phyloP scores from a whole-genome alignment of 2,329 filamentous ascomycete species.

The Hirsutella rhossiliensis region DNA sequence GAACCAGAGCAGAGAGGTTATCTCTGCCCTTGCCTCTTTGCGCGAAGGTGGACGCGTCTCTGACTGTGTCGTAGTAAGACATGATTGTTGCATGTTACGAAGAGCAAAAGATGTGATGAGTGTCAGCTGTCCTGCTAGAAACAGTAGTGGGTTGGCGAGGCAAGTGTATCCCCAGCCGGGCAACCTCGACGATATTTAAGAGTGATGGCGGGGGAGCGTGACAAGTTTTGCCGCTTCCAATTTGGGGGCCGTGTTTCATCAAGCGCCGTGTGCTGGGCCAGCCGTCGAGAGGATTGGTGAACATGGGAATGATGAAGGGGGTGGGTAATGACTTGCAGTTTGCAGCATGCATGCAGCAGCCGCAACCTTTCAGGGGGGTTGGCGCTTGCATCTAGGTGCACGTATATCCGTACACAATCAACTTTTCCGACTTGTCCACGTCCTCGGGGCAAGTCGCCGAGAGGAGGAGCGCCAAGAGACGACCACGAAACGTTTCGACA shows the following conservation, averaged over 20 bases:
- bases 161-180: background rate
- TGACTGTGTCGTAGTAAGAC: background rate
- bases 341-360: too few species aligned
- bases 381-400: background rate
- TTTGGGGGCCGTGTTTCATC: too few species aligned
- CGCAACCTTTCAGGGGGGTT: background rate
- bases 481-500: too few species aligned
- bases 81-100: background rate
- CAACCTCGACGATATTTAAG: too few species aligned
- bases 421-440: too few species aligned
- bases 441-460: too few species aligned
- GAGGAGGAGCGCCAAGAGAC: too few species aligned
- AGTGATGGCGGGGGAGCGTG: background rate
- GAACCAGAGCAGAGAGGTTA: background rate
- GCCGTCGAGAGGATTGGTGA: background rate
- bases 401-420: background rate
- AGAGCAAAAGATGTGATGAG: background rate
- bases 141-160: background rate
- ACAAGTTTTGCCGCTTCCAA: background rate
- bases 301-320: background rate
- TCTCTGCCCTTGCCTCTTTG: background rate
- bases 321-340: background rate
- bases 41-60: background rate
- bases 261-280: too few species aligned
- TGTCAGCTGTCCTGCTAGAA: background rate